Base-by-base conservation (phyloP, 257 asterid genomes). In the Solanum sitiens region DNA sequence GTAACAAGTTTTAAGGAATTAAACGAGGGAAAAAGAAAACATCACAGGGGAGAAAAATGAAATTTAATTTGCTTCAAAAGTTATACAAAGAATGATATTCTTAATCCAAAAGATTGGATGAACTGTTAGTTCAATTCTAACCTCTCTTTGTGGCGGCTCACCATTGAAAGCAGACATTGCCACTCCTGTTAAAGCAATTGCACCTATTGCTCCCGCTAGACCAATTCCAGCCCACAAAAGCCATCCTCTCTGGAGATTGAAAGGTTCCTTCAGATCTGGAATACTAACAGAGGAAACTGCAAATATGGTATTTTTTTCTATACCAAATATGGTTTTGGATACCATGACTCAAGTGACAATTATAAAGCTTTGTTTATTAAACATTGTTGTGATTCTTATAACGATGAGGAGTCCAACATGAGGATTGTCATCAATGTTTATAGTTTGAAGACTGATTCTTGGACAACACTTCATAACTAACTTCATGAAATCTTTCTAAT, bases 141-240 rank as follows among this genome's bases (percentile, higher is more conserved):
- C 99, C 95, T 97, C 98, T 95, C 99, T 92, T 84, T 90, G 94
- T 86, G 98, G 98, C 47, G 94, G 42, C 92, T 94, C 97, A 59
- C 98, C 94, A 30, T 90, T 94, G 94, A 97, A 89, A 87, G 93
- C 91, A 35, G 99, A 92, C 88, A 92, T 37, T 32, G 92, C 95
- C 63, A 89, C 95, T 77, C 98, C 99, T 50, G 99, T 97, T 87
- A 91, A 83, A 45, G 96, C 96, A 88, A 97, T 90, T 89, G 98
- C 93, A 89, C 88, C 91, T 86, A 97, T 33, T 88, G 98, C 99
- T 89, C 98, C 99, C 88, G 90, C 97, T 86, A 97, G 90, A 86
- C 99, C 98, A 88, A 94, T 90, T 79, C 96, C 98, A 83, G 98
- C 99, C 98, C 98, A 97, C 89, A 97, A 87, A 88, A 96, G 73